These are phyloP conservation scores for Colletotrichum lentis DNA, from an alignment of 2,329 filamentous ascomycete genomes.

Conservation along the genomic window DNA sequence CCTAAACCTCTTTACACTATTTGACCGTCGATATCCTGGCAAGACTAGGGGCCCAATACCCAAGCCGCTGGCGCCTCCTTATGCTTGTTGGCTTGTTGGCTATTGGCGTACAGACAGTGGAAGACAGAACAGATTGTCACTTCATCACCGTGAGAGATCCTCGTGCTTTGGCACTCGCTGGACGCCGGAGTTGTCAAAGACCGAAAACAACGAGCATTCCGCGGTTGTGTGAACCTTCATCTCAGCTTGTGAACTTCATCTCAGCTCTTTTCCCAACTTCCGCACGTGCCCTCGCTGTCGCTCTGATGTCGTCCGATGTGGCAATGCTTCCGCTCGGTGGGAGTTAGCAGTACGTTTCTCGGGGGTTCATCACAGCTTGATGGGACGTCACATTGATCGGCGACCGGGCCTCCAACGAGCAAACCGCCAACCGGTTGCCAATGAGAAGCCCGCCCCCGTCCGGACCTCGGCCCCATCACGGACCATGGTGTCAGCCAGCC, in stretches of 20 bases:
- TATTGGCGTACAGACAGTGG: too few species aligned
- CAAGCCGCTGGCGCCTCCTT: not conserved
- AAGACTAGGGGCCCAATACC: not conserved
- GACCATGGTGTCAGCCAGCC: not conserved
- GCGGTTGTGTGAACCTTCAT: not conserved
- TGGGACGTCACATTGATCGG: slow-evolving; percentile 1
- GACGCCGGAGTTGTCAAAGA: too few species aligned
- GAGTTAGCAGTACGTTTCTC: not conserved
- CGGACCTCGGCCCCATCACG: not conserved
- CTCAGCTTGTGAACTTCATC: too few species aligned
- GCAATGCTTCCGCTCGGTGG: not conserved
- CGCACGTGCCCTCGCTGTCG: slow-evolving; percentile 8
- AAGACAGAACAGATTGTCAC: too few species aligned
- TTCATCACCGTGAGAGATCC: too few species aligned
- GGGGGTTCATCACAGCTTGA: slow-evolving; percentile 15
- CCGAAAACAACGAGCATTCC: too few species aligned
- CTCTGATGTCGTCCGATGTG: slow-evolving; percentile 13
- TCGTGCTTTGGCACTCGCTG: too few species aligned
- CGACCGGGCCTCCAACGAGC: not conserved
- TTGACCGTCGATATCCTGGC: too few species aligned
- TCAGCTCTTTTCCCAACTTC: not conserved
- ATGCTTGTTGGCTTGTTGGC: too few species aligned
- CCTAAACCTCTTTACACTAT: not conserved
- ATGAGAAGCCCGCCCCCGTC: slow-evolving; percentile 16
- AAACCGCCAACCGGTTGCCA: not conserved